Percentiles rank a stretch among this genome's conserved stretches.
These are phyloP conservation scores for Saccharomyces hybrid DNA, from an alignment of 1,139 yeast species.

Conservation along the genomic window DNA sequence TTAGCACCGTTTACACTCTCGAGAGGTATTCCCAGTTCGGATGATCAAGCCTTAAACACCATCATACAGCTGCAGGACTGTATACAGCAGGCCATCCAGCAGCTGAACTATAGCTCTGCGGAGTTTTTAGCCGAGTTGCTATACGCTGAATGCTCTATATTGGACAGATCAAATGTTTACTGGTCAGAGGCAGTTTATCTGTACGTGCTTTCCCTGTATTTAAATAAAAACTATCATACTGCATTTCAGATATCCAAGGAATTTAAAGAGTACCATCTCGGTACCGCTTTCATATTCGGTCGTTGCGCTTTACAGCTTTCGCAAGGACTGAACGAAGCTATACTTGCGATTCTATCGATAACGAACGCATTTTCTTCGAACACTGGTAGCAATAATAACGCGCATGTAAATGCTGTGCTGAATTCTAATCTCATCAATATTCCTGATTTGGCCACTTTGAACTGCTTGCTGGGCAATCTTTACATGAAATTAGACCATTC, in stretches of 20 bases:
- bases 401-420: constrained; percentile 2
- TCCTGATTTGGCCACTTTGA: constrained; percentile 63
- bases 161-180: constrained; percentile 15
- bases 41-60: not conserved
- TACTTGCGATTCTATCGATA: constrained; percentile 2
- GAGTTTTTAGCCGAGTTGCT: constrained; percentile 27
- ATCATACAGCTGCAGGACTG: constrained; percentile 9
- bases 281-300: constrained; percentile 25
- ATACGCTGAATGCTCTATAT: constrained; percentile 21
- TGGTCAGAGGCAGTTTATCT: constrained; percentile 23
- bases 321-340: constrained; percentile 19
- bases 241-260: constrained; percentile 21
- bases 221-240: constrained; percentile 21
- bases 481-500: constrained; percentile 52
- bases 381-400: constrained; percentile 5
- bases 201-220: constrained; percentile 24
- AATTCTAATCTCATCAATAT: constrained; percentile 10
- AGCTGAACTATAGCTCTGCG: constrained; percentile 29
- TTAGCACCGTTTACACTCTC: not conserved
- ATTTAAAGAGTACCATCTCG: constrained; percentile 19
- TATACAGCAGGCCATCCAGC: constrained; percentile 18
- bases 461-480: constrained; percentile 64
- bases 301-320: constrained; percentile 22
- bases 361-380: constrained; percentile 6
- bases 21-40: not conserved